Evolutionary conservation across 805 yeast genomes (phyloP), one percentile per base, ranked within the genome.

Genomic region (Ascoidea tarda): DNA sequence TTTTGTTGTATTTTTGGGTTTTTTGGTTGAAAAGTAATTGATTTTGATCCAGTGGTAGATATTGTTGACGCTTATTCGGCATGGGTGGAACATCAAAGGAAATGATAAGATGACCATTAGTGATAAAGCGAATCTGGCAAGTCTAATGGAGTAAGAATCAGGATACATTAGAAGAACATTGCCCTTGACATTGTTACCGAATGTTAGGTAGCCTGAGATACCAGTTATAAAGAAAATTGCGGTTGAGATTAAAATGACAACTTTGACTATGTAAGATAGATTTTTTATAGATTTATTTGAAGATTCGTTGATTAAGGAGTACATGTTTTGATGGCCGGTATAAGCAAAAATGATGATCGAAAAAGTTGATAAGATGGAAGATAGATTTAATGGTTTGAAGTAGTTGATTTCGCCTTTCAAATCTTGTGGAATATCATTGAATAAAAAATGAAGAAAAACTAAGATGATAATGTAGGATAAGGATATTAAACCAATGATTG

Each of bases 41-140:
- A 8, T 45, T 49, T 66, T 68, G 16, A 75, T 51, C 70, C 79
- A 81, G 54, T 75, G 74, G 32, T 71, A 59, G 50, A 85, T 78
- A 61, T 85, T 87, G 63, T 85, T 83, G 33, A 79, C 67, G 4
- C 90, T 81, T 16, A 85, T 77, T 55, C 95, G 71, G 56, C 88
- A 80, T 21, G 95, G 95, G 64, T 85, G 88, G 60, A 87, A 84
- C 73, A 85, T 80, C 54, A 86, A 71, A 14, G 95, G 95, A 66
- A 74, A 86, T 4, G 89, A 81, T 46, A 86, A 69, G n/a, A 81
- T 69, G 14, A 86, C 85, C 90, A 85, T 84, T 16, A 81, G 63
- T 0, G 82, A 85, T 44, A 86, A 70, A 48, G 84, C 72, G 42
- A 78, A 69, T 57, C 84, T 75, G 5, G 87, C 93, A 49, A 70